phyloP scores from a whole-genome alignment of 306 rosid species.

The Rosa multiflora region DNA sequence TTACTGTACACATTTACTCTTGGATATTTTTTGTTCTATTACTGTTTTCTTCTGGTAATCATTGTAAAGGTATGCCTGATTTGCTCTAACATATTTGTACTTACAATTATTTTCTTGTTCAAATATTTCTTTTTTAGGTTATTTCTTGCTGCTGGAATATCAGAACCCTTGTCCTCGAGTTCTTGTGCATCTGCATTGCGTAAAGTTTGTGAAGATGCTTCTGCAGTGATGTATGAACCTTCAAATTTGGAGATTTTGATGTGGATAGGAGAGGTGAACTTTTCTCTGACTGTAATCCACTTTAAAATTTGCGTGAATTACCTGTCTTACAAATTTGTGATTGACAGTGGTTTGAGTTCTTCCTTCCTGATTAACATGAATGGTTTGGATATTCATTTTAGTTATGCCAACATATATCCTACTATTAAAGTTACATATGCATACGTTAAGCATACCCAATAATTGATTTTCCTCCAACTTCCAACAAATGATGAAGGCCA shows the following conservation, averaged over 20 bases:
- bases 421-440: neutral
- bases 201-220: conserved; percentile 90
- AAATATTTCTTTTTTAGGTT: conserved; percentile 57
- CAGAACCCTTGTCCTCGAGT: conserved; percentile 78
- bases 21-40: neutral
- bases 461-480: neutral
- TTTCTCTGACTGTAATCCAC: conserved; percentile 18
- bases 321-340: neutral
- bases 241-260: conserved; percentile 89
- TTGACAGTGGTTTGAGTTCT: conserved; percentile 2
- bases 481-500: too few species aligned
- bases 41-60: neutral
- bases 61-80: neutral
- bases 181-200: conserved; percentile 88
- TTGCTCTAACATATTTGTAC: neutral
- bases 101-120: conserved; percentile 25
- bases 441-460: neutral
- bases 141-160: conserved; percentile 87
- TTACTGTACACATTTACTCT: conserved; percentile 48
- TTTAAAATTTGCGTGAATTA: neutral
- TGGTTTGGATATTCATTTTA: neutral
- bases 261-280: conserved; percentile 96
- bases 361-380: conserved; percentile 10
- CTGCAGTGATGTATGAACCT: conserved; percentile 74
- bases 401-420: conserved; percentile 1